Evolutionary conservation across 2,329 filamentous ascomycete species (phyloP), one percentile per base, ranked within the genome.

Genomic region (Clarireedia sp.): DNA sequence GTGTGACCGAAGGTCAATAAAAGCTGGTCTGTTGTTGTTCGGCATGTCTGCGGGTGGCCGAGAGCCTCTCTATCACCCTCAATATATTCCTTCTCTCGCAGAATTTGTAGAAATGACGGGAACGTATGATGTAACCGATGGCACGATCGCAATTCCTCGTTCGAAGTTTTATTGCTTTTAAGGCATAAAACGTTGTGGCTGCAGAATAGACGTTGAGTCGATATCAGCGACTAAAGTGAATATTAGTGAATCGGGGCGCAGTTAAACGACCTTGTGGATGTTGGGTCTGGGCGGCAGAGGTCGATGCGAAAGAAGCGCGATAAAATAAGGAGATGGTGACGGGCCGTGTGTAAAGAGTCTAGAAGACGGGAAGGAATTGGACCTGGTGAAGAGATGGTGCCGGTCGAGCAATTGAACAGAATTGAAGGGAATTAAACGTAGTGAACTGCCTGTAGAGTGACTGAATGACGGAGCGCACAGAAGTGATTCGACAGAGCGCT

Each of bases 1-100:
- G 45, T 66, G 66, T 24, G 66, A 65, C 56, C 64, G 63, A 12
- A 66, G 55, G 52, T 69, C 67, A 49, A 70, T 67, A 47, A 61
- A 66, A 37, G 59, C 59, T 21, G 68, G 67, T 57, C 65, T 60
- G 38, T 41, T 41, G 38, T 19, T 19, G 45, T 56, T 60, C 37
- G 65, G 60, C 67, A 69, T 69, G 36, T 23, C 37, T 41, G 26
- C 29, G 53, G 17, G 40, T 45, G n/a, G 45, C 41, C 21, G 17
- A 55, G 43, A 43, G 45, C 51, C 45, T 23, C 16, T 37, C n/a
- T 53, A 41, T 51, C 49, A 33, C 12, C 12, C 17, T 41, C 51
- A 36, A 53, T 37, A 24, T 38, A 33, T 40, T 41, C 38, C 38
- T 19, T 41, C 19, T 41, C 38, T 33, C 29, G 29, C 29, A 38